Evolutionary conservation across 2,329 filamentous ascomycete species (phyloP), one percentile per base, ranked within the genome.

Genomic region (Fusarium nelsonii): DNA sequence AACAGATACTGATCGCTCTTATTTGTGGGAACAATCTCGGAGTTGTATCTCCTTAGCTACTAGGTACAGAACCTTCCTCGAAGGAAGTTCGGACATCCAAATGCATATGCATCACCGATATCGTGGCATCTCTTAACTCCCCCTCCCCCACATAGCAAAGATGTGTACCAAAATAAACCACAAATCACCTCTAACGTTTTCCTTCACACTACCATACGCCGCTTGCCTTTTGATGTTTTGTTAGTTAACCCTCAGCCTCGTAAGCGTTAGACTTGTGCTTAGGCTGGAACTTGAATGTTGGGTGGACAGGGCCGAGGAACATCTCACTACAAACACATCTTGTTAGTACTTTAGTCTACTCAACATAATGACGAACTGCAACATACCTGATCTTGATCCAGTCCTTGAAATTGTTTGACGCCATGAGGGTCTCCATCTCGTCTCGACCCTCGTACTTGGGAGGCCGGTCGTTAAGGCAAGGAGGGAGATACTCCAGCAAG

Each of bases 311-410:
- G 9, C 96, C 96, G 18, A 99, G 86, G 84, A 97, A 99, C 94
- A 99, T 98, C 78, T 99, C 96, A 79, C 95, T 97, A 63, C 52
- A 65, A 41, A 74, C 33, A 23, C 12, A 53, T 32, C 23, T 44
- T 14, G 44, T 75, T 65, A 75, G 71, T 40, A 49, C 15, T 8
- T 28, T 7, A 3, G 15, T n/a, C 16, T 6, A 33, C 26, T 20
- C 15, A 41, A 37, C n/a, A 7, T 14, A 16, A 16, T 28, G 10
- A 28, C 16, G 2, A 26, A 7, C 9, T 14, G 59, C 55, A 61
- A 84, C 89, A 79, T 87, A 96, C 94, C 91, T 97, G 75, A 99
- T 97, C 84, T 97, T 98, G 79, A 99, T 94, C 96, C 96, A 99
- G 80, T 99, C 96, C 82, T 91, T 92, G 82, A 97, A 97, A 80